These are phyloP conservation scores for Cutaneotrichosporon cutaneum DNA, from an alignment of 1,284 basidiomycete species.

Conservation along the genomic window DNA sequence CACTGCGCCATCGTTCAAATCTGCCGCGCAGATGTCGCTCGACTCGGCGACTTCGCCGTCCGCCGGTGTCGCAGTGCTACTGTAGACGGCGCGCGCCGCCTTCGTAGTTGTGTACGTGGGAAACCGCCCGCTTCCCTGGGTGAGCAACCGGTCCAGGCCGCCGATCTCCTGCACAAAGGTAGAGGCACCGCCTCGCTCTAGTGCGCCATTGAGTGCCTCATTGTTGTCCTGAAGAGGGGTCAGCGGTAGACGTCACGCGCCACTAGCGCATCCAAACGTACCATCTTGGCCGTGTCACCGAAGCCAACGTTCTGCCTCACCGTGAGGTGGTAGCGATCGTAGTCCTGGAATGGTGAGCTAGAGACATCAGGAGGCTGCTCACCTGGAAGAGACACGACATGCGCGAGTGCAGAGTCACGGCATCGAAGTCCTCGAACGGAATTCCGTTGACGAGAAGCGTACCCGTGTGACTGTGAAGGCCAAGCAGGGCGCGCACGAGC, in stretches of 20 bases:
- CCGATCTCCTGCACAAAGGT: conserved; percentile 27
- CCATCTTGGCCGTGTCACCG: conserved; percentile 58
- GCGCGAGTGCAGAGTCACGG: conserved; percentile 68
- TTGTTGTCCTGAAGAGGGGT: conserved; percentile 26
- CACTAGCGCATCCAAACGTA: background rate
- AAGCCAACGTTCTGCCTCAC: conserved; percentile 74
- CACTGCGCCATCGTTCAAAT: background rate
- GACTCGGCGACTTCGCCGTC: background rate
- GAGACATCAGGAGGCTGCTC: background rate
- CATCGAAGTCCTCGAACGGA: conserved; percentile 63
- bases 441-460: conserved; percentile 65
- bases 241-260: background rate
- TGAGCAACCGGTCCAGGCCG: conserved; percentile 18
- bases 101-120: no score
- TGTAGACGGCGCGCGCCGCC: background rate
- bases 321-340: conserved; percentile 70
- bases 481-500: conserved; percentile 70
- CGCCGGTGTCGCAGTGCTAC: background rate
- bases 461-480: conserved; percentile 63
- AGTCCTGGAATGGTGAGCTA: conserved; percentile 59
- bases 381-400: conserved; percentile 65
- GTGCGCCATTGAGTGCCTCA: conserved; percentile 60
- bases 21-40: background rate
- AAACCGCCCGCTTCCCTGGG: no score
- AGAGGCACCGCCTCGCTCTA: conserved; percentile 66